Evolutionary conservation across 257 asterid species (phyloP).

Genomic region (Perilla frutescens): DNA sequence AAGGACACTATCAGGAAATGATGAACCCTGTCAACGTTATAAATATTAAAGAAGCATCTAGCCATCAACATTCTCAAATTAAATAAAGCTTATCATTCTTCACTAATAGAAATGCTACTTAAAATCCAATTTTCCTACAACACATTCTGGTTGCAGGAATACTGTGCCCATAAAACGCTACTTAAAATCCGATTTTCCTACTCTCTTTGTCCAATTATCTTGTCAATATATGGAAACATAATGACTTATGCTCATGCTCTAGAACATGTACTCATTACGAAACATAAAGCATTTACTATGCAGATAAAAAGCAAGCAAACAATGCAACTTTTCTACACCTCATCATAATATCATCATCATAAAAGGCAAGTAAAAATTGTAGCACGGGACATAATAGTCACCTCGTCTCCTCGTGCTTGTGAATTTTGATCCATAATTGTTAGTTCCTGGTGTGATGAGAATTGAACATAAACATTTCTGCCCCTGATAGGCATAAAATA

Average conservation of each 20-base stretch:
- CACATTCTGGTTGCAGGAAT: conserved; percentile 12
- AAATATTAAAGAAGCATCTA: not conserved
- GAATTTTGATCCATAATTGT: conserved; percentile 90
- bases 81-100: not conserved
- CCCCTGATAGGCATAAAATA: conserved; percentile 60
- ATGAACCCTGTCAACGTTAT: not conserved
- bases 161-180: not conserved
- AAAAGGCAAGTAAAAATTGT: conserved; percentile 3
- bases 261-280: not conserved
- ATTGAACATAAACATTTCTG: conserved; percentile 92
- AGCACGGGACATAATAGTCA: conserved; percentile 43
- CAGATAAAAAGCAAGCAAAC: conserved; percentile 17
- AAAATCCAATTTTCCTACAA: conserved; percentile 11
- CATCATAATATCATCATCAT: conserved; percentile 23
- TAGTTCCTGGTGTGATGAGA: conserved; percentile 97
- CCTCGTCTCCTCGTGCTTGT: conserved; percentile 97
- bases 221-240: not conserved
- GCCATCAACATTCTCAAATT: not conserved
- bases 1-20: conserved; percentile 1
- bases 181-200: not conserved
- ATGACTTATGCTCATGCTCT: conserved; percentile 16
- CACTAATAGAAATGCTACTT: conserved; percentile 6
- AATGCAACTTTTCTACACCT: conserved; percentile 21
- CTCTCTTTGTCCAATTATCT: not conserved
- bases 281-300: conserved; percentile 14